phyloP scores from a whole-genome alignment of 768 basidiomycete genomes.

The Leccinum rimulosum region DNA sequence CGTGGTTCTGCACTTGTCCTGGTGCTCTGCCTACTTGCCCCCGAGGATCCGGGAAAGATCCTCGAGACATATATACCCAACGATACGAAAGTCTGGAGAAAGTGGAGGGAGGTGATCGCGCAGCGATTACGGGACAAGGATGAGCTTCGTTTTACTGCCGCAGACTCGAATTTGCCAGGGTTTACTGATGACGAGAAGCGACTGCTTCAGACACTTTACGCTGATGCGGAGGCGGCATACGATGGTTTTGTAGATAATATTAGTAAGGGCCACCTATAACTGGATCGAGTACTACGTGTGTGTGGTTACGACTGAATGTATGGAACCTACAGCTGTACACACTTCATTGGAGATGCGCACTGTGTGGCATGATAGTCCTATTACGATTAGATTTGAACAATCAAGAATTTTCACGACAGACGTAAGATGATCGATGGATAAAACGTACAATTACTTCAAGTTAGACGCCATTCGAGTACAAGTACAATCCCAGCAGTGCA shows the following conservation, averaged over 20 bases:
- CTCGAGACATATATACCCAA: conserved; percentile 9
- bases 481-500: neutral
- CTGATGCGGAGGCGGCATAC: conserved; percentile 3
- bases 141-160: neutral
- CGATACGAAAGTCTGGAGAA: conserved; percentile 10
- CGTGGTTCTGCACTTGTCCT: conserved; percentile 6
- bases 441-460: neutral
- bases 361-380: neutral
- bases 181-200: neutral
- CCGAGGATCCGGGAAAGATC: conserved; percentile 7
- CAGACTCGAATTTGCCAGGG: conserved; percentile 2
- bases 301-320: neutral
- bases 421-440: too few species aligned
- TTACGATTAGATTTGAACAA: neutral
- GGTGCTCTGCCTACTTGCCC: conserved; percentile 5
- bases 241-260: neutral
- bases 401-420: neutral
- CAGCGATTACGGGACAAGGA: neutral
- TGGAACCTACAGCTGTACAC: neutral
- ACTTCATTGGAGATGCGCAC: neutral
- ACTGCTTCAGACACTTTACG: conserved; percentile 3
- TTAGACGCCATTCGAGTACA: neutral
- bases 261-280: neutral
- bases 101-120: conserved; percentile 5
- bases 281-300: neutral